These are phyloP conservation scores for Claviceps sp. DNA, from an alignment of 2,329 filamentous ascomycete species.

Conservation along the genomic window DNA sequence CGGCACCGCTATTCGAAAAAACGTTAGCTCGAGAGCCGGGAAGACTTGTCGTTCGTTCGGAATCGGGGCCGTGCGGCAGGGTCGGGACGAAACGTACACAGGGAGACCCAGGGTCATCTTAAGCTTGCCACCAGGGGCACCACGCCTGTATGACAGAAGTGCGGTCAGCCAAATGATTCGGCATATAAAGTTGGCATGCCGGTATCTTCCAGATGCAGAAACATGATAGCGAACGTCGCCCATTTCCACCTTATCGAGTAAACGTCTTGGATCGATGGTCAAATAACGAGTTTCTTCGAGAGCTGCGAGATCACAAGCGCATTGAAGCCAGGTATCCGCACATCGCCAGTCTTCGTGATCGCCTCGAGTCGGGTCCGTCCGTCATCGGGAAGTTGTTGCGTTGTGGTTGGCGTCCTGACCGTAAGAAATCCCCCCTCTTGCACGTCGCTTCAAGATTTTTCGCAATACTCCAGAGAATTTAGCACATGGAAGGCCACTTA, in stretches of 20 bases:
- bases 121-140: slow-evolving; percentile 98
- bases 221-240: slow-evolving; percentile 1
- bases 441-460: slow-evolving; percentile 5
- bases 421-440: slow-evolving; percentile 9
- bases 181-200: background rate
- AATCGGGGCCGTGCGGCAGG: slow-evolving; percentile 3
- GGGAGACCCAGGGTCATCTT: slow-evolving; percentile 99
- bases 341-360: background rate
- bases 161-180: slow-evolving; percentile 1
- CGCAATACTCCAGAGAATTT: slow-evolving; percentile 7
- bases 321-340: background rate
- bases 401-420: background rate
- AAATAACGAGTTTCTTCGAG: background rate
- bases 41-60: background rate
- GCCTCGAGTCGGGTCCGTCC: slow-evolving; percentile 3
- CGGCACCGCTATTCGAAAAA: slow-evolving; percentile 60
- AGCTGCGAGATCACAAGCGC: background rate
- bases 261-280: background rate
- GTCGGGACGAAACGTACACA: slow-evolving; percentile 54
- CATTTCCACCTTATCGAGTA: background rate
- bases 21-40: background rate
- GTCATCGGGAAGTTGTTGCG: background rate
- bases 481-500: slow-evolving; percentile 28
- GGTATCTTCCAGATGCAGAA: slow-evolving; percentile 1
- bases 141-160: slow-evolving; percentile 40